Conservation (phyloP, 305 asterid genomes). For the Fraxinus albicans region DNA sequence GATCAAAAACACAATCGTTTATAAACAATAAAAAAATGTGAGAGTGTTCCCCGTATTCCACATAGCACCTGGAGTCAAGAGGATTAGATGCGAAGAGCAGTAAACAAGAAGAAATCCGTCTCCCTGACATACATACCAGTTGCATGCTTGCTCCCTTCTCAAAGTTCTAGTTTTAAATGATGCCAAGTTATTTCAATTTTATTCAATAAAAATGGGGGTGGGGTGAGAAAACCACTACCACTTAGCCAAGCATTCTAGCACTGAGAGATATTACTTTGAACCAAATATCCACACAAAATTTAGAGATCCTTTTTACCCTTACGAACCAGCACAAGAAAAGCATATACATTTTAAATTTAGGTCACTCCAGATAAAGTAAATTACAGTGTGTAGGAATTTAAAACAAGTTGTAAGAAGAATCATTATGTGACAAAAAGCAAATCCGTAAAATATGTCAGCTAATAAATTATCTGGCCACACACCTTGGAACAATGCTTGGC, state of each 20-base stretch:
- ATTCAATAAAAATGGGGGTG: background rate
- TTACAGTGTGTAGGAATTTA: background rate
- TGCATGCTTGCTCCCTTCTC: background rate
- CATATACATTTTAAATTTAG: background rate
- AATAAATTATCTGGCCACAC: background rate
- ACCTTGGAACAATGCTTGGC: slow-evolving; percentile 84
- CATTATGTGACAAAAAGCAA: background rate
- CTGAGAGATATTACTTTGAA: background rate
- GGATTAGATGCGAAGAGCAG: background rate
- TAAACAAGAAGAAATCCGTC: background rate
- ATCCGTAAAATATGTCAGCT: background rate
- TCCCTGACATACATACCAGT: background rate
- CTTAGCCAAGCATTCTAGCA: background rate
- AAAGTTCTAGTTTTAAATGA: background rate
- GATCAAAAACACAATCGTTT: background rate
- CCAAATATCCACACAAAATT: background rate
- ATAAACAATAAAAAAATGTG: background rate
- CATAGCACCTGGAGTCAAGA: background rate
- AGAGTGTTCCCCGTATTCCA: background rate
- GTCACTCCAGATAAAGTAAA: background rate
- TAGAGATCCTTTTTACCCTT: background rate
- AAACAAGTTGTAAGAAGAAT: background rate
- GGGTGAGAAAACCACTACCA: background rate
- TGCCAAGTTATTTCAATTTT: background rate
- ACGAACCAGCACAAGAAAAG: background rate